Base-by-base conservation (phyloP, 805 yeast genomes). In the Yarrowia alimentaria region DNA sequence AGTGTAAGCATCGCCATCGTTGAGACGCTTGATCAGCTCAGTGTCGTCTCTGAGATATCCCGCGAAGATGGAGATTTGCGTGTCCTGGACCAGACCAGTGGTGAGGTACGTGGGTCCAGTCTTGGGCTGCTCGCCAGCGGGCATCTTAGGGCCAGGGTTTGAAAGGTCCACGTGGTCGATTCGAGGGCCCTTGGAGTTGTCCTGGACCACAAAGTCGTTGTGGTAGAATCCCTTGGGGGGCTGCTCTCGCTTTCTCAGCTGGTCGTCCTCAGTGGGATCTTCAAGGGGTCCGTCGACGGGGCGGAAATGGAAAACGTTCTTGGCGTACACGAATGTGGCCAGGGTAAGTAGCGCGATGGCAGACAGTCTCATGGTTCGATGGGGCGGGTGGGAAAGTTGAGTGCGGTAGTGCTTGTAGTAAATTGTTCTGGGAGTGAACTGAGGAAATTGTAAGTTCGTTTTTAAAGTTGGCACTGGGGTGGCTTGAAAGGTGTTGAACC, bases 1-100 rank as follows among this genome's bases (percentile, higher is more conserved):
- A 52, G 68, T 71, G 58, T 69, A 69, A 29, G 60, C 59, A 22
- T 68, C 66, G 12, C 66, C 63, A 53, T 71, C 65, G 53, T 75
- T 79, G 56, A 83, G 74, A 55, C 74, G 71, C 14, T 60, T 52
- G 21, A 76, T 72, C 20, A 83, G 60, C 10, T 69, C 74, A 12
- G 73, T 67, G 60, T 78, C 72, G 58, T 83, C 85, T 54, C 95
- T 74, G n/a, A 83, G 67, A 61, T 85, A 85, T 1, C 81, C 76
- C 2, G 88, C 74, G 63, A 86, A 83, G 7, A 85, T 73, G 12
- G 83, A 72, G 33, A 84, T 72, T 16, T 75, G 73, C 9, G 60
- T 58, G 40, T 63, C 59, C 51, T 70, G 68, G 1, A 69, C 66
- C 32, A 73, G 59, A 21, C 72, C 72, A 5, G 74, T 66, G 11